Evolutionary conservation across 495 filamentous ascomycete genomes (phyloP).

Genomic region (Tuber melanosporum): DNA sequence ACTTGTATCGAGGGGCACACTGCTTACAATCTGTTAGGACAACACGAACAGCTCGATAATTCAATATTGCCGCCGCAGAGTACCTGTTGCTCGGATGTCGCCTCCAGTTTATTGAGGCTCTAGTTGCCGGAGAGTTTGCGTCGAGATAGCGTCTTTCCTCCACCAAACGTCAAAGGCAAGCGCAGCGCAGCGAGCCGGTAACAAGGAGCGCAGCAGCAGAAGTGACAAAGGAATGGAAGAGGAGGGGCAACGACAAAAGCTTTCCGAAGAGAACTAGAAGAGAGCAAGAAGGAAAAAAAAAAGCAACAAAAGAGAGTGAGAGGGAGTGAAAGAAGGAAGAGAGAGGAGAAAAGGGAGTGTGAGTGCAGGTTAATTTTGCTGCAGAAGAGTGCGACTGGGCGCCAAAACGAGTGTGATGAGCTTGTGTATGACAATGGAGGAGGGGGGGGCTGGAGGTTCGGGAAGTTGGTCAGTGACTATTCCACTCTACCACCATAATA

Average conservation of each 20-base stretch:
- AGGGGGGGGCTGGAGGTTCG: constrained; percentile 21
- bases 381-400: constrained; percentile 30
- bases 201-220: constrained; percentile 16
- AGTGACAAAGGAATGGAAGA: constrained; percentile 27
- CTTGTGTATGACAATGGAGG: constrained; percentile 11
- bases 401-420: constrained; percentile 38
- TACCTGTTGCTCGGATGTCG: constrained; percentile 19
- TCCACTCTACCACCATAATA: constrained; percentile 12
- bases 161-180: constrained; percentile 26
- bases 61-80: constrained; percentile 5
- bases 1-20: background rate
- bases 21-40: constrained; percentile 22
- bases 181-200: constrained; percentile 26
- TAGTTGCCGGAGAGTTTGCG: constrained; percentile 20
- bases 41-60: constrained; percentile 10
- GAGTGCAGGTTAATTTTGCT: constrained; percentile 38
- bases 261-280: constrained; percentile 11
- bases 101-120: constrained; percentile 17
- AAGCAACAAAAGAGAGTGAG: constrained; percentile 30
- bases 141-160: constrained; percentile 35
- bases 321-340: constrained; percentile 13
- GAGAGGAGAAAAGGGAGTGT: constrained; percentile 28
- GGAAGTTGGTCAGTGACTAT: constrained; percentile 19
- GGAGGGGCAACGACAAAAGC: constrained; percentile 21
- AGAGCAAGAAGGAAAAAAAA: constrained; percentile 10